Conservation (phyloP, 257 asterid species). For the Eustoma russellianum region DNA sequence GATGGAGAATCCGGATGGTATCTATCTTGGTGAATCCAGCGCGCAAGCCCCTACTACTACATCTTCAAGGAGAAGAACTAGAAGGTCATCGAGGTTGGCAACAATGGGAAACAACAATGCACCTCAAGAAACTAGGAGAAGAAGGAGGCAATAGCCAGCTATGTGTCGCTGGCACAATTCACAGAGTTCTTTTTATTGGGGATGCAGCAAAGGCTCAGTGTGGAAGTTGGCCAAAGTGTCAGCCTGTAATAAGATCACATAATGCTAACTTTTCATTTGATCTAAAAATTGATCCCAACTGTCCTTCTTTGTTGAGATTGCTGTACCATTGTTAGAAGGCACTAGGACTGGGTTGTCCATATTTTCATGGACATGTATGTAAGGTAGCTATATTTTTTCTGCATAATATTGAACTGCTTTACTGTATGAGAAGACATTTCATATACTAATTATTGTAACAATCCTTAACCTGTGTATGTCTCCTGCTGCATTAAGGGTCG, state of each 20-base stretch:
- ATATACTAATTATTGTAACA: too few relatives aligned
- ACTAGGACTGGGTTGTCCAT: too few relatives aligned
- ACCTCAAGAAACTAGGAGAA: constrained; percentile 25
- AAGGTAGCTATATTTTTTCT: too few relatives aligned
- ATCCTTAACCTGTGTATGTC: too few relatives aligned
- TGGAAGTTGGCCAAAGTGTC: background rate
- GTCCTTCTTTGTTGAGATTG: too few relatives aligned
- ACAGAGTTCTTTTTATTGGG: background rate
- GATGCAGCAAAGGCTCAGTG: background rate
- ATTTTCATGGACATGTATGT: too few relatives aligned
- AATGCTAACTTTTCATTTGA: background rate
- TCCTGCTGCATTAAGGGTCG: too few relatives aligned
- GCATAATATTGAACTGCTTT: too few relatives aligned
- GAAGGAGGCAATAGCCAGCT: constrained; percentile 16
- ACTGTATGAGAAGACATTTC: too few relatives aligned
- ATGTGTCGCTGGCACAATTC: background rate
- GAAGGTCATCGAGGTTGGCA: constrained; percentile 16
- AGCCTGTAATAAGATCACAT: background rate
- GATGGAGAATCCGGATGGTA: constrained; percentile 10
- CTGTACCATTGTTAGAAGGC: too few relatives aligned
- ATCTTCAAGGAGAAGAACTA: constrained; percentile 21
- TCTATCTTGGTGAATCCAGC: constrained; percentile 16
- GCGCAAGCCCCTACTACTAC: constrained; percentile 11
- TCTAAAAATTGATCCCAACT: background rate
- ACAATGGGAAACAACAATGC: constrained; percentile 11